phyloP scores from a whole-genome alignment of 331 rosid species.

The Prunus yedoensis region DNA sequence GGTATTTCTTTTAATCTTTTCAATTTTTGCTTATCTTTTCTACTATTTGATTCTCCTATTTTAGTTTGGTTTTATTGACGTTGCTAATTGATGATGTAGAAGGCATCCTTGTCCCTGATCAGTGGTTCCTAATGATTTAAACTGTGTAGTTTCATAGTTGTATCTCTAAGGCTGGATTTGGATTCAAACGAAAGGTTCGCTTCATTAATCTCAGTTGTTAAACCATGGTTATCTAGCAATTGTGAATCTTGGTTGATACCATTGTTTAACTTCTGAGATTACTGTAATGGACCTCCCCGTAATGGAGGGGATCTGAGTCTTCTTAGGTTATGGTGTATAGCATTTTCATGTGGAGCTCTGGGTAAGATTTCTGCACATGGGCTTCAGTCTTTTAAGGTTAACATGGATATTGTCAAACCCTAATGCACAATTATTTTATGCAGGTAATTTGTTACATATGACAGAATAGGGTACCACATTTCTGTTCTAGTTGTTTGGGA shows the following conservation, averaged over 20 bases:
- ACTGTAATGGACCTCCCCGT: not conserved
- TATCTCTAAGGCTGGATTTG: constrained; percentile 9
- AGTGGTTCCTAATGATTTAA: constrained; percentile 12
- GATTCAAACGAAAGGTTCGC: constrained; percentile 5
- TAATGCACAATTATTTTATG: not conserved
- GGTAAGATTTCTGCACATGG: constrained; percentile 6
- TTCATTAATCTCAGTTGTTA: constrained; percentile 1
- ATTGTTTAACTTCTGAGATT: not conserved
- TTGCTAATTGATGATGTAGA: constrained; percentile 12
- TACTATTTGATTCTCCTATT: constrained; percentile 1
- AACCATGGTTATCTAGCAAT: not conserved
- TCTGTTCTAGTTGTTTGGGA: not conserved
- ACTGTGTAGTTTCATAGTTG: not conserved
- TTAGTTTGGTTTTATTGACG: not conserved
- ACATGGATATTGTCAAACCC: not conserved
- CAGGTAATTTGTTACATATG: not conserved
- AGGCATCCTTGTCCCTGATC: constrained; percentile 3
- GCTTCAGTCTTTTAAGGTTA: not conserved
- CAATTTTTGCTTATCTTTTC: not conserved
- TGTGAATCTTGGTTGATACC: not conserved
- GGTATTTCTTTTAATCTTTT: constrained; percentile 18
- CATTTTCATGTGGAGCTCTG: constrained; percentile 3
- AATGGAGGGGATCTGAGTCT: not conserved
- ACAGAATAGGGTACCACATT: not conserved
- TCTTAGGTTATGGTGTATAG: not conserved